phyloP scores from a whole-genome alignment of 1,284 basidiomycete species.

The Apiotrichum akiyoshidainum region DNA sequence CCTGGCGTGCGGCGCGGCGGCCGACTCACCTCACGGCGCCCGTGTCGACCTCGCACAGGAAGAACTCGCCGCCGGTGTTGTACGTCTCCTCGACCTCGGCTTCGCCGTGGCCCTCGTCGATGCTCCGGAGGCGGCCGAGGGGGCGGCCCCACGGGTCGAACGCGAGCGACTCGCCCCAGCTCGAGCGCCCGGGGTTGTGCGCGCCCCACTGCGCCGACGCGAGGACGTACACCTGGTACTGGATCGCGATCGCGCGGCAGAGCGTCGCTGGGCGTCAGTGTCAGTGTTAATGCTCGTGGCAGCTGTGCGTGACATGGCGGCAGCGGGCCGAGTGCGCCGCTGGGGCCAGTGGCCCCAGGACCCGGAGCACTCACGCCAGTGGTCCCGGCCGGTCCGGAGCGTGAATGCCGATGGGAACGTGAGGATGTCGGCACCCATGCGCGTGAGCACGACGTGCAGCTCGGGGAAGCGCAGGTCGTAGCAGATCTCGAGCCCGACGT shows the following conservation, averaged over 20 bases:
- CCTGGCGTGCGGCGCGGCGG: not conserved
- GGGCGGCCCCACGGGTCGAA: conserved; percentile 42
- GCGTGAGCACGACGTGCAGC: conserved; percentile 49
- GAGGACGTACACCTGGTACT: conserved; percentile 45
- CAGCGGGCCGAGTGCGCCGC: no score
- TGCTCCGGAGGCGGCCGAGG: conserved; percentile 35
- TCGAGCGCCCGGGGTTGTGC: conserved; percentile 32
- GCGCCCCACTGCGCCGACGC: conserved; percentile 44
- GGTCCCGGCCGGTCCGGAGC: conserved; percentile 50
- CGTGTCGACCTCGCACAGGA: conserved; percentile 35
- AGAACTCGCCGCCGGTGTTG: conserved; percentile 33
- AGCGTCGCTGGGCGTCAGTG: conserved; percentile 9
- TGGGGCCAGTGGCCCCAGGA: no score
- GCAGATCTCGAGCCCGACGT: conserved; percentile 55
- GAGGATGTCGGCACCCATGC: conserved; percentile 53
- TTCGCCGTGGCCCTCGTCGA: conserved; percentile 27
- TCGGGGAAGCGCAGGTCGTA: conserved; percentile 58
- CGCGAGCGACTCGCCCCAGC: conserved; percentile 44
- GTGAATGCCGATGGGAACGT: conserved; percentile 56
- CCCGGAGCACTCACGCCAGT: conserved; percentile 35
- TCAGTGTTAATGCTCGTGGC: no score
- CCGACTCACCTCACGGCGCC: conserved; percentile 26
- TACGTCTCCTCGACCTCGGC: conserved; percentile 25
- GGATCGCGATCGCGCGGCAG: conserved; percentile 40
- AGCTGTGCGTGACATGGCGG: no score